A percentile compares a stretch with the other conserved stretches of the same genome.
phyloP scores from a whole-genome alignment of 768 basidiomycete species.

The Suillus placidus region DNA sequence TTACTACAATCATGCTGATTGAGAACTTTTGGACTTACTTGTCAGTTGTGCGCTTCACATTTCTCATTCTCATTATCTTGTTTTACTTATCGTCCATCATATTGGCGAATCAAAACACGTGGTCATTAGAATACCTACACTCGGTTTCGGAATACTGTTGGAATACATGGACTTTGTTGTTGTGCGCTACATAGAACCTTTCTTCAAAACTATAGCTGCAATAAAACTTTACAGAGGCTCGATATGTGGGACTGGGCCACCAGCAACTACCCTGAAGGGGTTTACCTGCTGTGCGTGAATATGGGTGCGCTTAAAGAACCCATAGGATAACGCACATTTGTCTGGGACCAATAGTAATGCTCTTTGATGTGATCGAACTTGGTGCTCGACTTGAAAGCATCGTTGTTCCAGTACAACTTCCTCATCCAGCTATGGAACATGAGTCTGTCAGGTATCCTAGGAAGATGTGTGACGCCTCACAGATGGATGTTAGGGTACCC shows the following conservation, averaged over 20 bases:
- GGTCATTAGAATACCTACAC: not conserved
- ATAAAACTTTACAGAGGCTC: slow-evolving; percentile 49
- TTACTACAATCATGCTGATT: not conserved
- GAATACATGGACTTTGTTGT: not conserved
- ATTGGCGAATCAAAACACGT: not conserved
- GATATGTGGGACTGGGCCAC: slow-evolving; percentile 73
- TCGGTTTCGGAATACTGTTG: not conserved
- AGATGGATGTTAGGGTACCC: slow-evolving; percentile 84
- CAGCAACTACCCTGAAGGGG: slow-evolving; percentile 73
- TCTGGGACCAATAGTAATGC: slow-evolving; percentile 43
- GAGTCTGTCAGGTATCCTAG: not conserved
- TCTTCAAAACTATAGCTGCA: not conserved
- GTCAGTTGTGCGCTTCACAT: not conserved
- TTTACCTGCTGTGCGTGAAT: slow-evolving; percentile 60
- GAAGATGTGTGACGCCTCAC: slow-evolving; percentile 23
- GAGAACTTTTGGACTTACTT: not conserved
- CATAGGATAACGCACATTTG: slow-evolving; percentile 17
- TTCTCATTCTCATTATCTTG: not conserved
- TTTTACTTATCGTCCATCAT: not conserved
- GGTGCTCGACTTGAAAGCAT: slow-evolving; percentile 86
- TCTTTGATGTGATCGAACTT: slow-evolving; percentile 79
- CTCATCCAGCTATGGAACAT: slow-evolving; percentile 65
- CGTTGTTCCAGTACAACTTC: slow-evolving; percentile 88
- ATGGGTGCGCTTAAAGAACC: not conserved
- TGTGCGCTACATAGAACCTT: slow-evolving; percentile 25